These are phyloP conservation scores for Nannizziopsis barbatae DNA, from an alignment of 2,329 filamentous ascomycete species.

Conservation along the genomic window DNA sequence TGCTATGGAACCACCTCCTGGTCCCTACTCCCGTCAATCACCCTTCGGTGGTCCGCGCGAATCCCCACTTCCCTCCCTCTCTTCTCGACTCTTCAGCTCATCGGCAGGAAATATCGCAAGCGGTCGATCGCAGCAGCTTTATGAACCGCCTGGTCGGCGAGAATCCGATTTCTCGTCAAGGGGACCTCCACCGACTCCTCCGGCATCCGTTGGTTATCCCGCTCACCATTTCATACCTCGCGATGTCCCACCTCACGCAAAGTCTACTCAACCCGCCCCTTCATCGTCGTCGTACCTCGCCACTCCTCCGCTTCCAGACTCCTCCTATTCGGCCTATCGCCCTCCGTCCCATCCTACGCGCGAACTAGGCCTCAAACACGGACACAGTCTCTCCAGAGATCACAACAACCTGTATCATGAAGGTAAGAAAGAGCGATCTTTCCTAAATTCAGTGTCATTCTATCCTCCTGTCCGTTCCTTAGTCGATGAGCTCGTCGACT, in stretches of 20 bases:
- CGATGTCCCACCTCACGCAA: conserved; percentile 9
- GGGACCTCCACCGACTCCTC: conserved; percentile 8
- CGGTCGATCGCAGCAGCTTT: conserved; percentile 19
- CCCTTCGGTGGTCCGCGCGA: conserved; percentile 25
- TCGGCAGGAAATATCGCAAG: conserved; percentile 15
- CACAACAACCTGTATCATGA: conserved; percentile 20
- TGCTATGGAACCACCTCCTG: conserved; percentile 6
- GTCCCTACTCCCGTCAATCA: conserved; percentile 25
- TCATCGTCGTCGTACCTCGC: conserved; percentile 16
- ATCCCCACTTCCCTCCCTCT: conserved; percentile 20
- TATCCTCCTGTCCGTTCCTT: conserved; percentile 1
- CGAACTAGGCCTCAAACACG: conserved; percentile 18
- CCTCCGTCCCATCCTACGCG: conserved; percentile 13
- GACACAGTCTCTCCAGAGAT: conserved; percentile 16
- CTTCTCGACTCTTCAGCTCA: conserved; percentile 18
- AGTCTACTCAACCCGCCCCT: conserved; percentile 11
- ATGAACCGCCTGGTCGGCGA: conserved; percentile 19
- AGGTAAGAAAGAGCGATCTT: conserved; percentile 18
- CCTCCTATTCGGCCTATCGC: conserved; percentile 2
- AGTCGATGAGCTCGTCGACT: no score
- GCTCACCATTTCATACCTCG: conserved; percentile 1
- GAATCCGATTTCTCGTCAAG: conserved; percentile 10
- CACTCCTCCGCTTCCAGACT: conserved; percentile 14
- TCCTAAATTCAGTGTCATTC: background rate
- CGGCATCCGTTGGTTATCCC: conserved; percentile 10